These are phyloP conservation scores for Suhomyces bribrorum DNA, from an alignment of 1,139 yeast species.

Conservation along the genomic window DNA sequence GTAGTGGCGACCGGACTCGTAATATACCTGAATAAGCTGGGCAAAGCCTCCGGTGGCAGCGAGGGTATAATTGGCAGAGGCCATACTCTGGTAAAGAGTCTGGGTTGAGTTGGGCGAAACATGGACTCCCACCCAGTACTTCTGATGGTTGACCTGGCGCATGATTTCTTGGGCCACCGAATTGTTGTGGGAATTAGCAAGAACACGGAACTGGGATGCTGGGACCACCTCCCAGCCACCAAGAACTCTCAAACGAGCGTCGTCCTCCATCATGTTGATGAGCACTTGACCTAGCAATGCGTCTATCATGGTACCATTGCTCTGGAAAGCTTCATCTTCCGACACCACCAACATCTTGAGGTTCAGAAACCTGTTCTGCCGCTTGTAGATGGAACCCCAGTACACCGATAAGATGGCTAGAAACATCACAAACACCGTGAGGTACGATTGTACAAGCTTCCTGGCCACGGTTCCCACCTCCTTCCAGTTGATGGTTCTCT, in stretches of 20 bases:
- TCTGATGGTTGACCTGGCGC: slow-evolving; percentile 46
- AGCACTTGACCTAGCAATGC: slow-evolving; percentile 40
- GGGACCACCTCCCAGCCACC: slow-evolving; percentile 46
- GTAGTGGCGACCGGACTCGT: slow-evolving; percentile 58
- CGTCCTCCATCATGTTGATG: slow-evolving; percentile 20
- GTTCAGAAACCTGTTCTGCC: slow-evolving; percentile 39
- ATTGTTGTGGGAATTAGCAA: slow-evolving; percentile 34
- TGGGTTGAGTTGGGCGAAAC: slow-evolving; percentile 48
- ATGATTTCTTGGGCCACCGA: slow-evolving; percentile 35
- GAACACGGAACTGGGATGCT: slow-evolving; percentile 27
- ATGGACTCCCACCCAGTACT: slow-evolving; percentile 57
- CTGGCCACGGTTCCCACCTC: slow-evolving; percentile 1
- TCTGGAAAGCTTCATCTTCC: slow-evolving; percentile 36
- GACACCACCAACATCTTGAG: slow-evolving; percentile 48
- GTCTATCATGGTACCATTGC: slow-evolving; percentile 21
- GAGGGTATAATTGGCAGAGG: slow-evolving; percentile 21
- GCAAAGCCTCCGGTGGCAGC: slow-evolving; percentile 15
- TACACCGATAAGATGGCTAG: slow-evolving; percentile 49
- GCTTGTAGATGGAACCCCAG: slow-evolving; percentile 59
- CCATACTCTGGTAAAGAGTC: slow-evolving; percentile 33
- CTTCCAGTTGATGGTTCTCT: neutral
- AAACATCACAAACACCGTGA: slow-evolving; percentile 22
- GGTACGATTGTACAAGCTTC: slow-evolving; percentile 13
- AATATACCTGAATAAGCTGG: slow-evolving; percentile 36
- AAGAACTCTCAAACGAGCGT: slow-evolving; percentile 18